Conservation (phyloP, 345 rosid genomes). For the Viola odorata region DNA sequence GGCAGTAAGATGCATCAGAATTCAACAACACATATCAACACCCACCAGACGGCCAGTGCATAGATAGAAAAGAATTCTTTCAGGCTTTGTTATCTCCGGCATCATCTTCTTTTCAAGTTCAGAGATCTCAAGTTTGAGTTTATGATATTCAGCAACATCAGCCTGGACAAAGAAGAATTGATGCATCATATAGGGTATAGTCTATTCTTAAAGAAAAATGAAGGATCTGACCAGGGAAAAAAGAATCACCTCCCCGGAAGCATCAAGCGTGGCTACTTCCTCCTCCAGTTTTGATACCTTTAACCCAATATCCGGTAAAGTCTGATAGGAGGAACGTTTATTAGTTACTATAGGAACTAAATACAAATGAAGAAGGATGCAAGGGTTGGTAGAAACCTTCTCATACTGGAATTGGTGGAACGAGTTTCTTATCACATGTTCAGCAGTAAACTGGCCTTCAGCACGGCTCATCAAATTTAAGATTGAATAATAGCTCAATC, state of each 20-base stretch:
- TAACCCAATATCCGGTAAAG: conserved; percentile 81
- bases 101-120: conserved; percentile 89
- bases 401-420: conserved; percentile 97
- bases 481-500: conserved; percentile 95
- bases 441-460: conserved; percentile 97
- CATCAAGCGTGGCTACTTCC: conserved; percentile 82
- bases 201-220: too few relatives aligned
- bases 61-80: conserved; percentile 81
- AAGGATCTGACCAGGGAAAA: background rate
- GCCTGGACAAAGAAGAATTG: conserved; percentile 35
- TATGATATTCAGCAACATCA: conserved; percentile 87
- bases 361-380: conserved; percentile 7
- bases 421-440: conserved; percentile 88
- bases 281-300: conserved; percentile 80
- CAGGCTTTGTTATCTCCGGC: conserved; percentile 92
- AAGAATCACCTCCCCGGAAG: conserved; percentile 77
- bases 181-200: background rate
- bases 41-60: conserved; percentile 93
- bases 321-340: conserved; percentile 35
- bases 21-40: conserved; percentile 1
- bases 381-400: conserved; percentile 49
- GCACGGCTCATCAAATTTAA: conserved; percentile 97
- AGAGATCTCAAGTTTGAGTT: conserved; percentile 71
- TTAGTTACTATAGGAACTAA: conserved; percentile 5
- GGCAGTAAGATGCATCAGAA: background rate